Evolutionary conservation across 2,329 filamentous ascomycete genomes (phyloP).

Genomic region (Nemania sp.): DNA sequence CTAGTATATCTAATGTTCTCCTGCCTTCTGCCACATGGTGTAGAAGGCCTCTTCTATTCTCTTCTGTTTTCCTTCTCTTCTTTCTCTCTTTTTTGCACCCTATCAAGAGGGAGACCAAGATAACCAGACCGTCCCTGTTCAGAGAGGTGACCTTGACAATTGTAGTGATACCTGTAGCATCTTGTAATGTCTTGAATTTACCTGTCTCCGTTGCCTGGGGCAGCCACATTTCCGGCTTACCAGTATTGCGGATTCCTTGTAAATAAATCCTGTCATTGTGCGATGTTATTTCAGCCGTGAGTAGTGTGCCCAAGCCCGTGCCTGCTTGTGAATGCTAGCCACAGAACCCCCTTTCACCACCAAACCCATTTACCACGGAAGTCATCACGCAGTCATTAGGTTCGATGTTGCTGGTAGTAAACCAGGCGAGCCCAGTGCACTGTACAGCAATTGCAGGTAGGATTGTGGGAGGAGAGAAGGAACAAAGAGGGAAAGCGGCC

Average conservation of each 20-base stretch:
- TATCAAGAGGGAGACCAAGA: background rate
- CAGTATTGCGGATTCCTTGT: background rate
- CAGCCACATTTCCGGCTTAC: background rate
- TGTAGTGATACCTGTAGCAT: background rate
- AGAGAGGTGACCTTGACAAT: too few species aligned
- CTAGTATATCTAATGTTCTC: conserved; percentile 4
- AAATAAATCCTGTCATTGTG: background rate
- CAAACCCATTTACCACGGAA: background rate
- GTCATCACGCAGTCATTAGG: background rate
- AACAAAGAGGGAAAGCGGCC: conserved; percentile 1
- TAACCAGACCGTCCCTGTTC: background rate
- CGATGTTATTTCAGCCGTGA: background rate
- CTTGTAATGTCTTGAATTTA: background rate
- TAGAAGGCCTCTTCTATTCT: background rate
- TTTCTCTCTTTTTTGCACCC: background rate
- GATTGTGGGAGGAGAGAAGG: background rate
- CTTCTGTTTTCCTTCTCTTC: background rate
- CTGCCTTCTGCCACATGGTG: background rate
- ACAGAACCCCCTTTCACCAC: background rate
- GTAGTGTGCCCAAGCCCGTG: background rate
- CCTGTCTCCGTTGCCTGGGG: background rate
- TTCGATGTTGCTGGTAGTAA: background rate
- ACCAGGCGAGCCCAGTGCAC: background rate
- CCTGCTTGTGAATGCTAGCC: background rate
- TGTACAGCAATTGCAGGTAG: conserved; percentile 8